Base-by-base conservation (phyloP, 768 basidiomycete genomes). In the Podaxis carcinomalis region DNA sequence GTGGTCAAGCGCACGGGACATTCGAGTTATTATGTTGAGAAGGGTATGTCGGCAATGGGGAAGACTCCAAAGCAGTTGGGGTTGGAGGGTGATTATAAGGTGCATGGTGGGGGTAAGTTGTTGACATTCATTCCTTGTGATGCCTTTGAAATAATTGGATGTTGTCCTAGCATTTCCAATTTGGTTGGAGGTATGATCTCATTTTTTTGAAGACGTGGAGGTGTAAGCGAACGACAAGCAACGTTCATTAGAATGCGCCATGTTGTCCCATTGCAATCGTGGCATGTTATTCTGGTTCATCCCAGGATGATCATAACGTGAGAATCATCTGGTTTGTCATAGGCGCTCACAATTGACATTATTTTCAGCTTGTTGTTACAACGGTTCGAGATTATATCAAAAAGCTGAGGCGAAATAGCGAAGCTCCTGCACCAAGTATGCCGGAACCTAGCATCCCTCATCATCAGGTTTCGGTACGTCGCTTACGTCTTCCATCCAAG, bases 1-100 rank as follows among this genome's bases (percentile, higher is more conserved):
- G 87, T 92, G 25, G 90, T 92, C 50, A 83, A 80, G 66, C 80
- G 90, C 62, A 93, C 90, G 16, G 90, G 92, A 1, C 92, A 93
- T 69, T 90, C 90, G 6, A 91, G 87, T 65, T 93, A 79, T 71
- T 93, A 93, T 71, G 89, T 93, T 7, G 91, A 93, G 69, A 92
- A 92, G 69, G 89, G 90, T 5, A 91, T 91, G 85, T 84, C 82
- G 51, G 91, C 91, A 3, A 88, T 89, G 86, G 88, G 88, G 16
- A 91, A 89, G 74, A 86, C 85, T 5, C 80, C 87, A 40, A 83
- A 83, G 65, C 87, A 91, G 66, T 78, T 89, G 75, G 90, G 87
- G 3, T 78, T 88, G 37, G 84, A 87, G 58, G 80, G 78, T 14
- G 87, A 91, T 57, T 77, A 81, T 64, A 76, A 82, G 32, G 80